Evolutionary conservation across 2,329 filamentous ascomycete genomes (phyloP).

Genomic region (Mariannaea sp.): DNA sequence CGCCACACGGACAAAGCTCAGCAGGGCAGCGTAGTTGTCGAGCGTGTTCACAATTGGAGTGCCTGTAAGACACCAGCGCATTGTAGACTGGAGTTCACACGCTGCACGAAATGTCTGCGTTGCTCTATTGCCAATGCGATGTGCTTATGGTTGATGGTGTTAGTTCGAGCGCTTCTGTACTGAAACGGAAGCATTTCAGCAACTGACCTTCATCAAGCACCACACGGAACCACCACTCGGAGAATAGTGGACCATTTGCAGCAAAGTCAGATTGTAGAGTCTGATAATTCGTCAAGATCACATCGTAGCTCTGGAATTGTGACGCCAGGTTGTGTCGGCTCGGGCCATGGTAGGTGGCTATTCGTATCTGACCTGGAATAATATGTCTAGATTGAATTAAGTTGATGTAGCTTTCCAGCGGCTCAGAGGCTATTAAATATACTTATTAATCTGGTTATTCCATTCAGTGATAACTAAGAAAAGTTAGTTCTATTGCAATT

Average conservation of each 20-base stretch:
- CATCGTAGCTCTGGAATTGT: background rate
- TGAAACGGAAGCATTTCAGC: background rate
- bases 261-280: constrained; percentile 39
- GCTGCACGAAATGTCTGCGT: constrained; percentile 41
- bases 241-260: background rate
- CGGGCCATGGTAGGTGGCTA: constrained; percentile 1
- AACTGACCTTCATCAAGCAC: constrained; percentile 47
- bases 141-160: constrained; percentile 35
- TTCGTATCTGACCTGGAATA: background rate
- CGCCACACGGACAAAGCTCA: constrained; percentile 41
- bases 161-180: background rate
- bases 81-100: constrained; percentile 22
- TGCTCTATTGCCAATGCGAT: constrained; percentile 43
- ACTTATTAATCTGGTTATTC: constrained; percentile 26
- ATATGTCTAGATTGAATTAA: background rate
- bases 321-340: background rate
- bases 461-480: constrained; percentile 40
- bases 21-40: constrained; percentile 45
- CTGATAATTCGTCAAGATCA: constrained; percentile 44
- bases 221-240: constrained; percentile 39
- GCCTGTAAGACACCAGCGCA: constrained; percentile 48
- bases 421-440: background rate
- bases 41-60: constrained; percentile 49
- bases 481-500: background rate
- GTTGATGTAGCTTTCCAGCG: too few species aligned